phyloP scores from a whole-genome alignment of 768 basidiomycete genomes.

The Leccinum uliginosum region DNA sequence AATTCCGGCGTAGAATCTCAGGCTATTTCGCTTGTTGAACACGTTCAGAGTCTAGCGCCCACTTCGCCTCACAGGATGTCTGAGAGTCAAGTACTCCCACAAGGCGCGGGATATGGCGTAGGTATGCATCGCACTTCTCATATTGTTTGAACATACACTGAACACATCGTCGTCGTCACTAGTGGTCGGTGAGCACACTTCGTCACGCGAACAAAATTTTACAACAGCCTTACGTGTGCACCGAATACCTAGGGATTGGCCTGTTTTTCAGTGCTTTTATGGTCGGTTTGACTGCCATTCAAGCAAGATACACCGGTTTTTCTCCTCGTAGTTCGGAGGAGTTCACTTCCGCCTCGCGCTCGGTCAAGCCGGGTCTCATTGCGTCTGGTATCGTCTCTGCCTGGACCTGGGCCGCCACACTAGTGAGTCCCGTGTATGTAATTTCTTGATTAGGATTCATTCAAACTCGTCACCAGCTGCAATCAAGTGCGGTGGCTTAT shows the following conservation, averaged over 20 bases:
- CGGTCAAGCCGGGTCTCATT: slow-evolving; percentile 87
- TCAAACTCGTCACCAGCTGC: slow-evolving; percentile 41
- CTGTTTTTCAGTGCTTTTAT: slow-evolving; percentile 84
- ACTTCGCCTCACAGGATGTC: slow-evolving; percentile 18
- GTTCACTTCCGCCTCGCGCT: slow-evolving; percentile 76
- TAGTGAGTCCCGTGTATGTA: slow-evolving; percentile 36
- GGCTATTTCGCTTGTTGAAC: background rate
- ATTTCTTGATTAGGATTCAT: background rate
- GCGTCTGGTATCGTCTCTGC: slow-evolving; percentile 90
- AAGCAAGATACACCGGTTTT: slow-evolving; percentile 79
- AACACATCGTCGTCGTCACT: background rate
- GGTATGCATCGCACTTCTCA: slow-evolving; percentile 38
- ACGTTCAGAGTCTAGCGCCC: background rate
- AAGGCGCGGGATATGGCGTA: slow-evolving; percentile 84
- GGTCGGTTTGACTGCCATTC: slow-evolving; percentile 72
- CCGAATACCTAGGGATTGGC: slow-evolving; percentile 62
- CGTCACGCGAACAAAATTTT: background rate
- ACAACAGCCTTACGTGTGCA: background rate
- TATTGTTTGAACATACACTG: background rate
- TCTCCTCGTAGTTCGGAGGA: slow-evolving; percentile 79
- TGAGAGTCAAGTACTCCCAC: slow-evolving; percentile 49
- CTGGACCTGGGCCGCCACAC: slow-evolving; percentile 87
- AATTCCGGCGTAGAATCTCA: background rate
- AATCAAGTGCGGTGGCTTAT: slow-evolving; percentile 82
- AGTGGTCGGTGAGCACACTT: slow-evolving; percentile 46